Conservation (phyloP, 2,329 filamentous ascomycete genomes). For the Epichloe scottii region DNA sequence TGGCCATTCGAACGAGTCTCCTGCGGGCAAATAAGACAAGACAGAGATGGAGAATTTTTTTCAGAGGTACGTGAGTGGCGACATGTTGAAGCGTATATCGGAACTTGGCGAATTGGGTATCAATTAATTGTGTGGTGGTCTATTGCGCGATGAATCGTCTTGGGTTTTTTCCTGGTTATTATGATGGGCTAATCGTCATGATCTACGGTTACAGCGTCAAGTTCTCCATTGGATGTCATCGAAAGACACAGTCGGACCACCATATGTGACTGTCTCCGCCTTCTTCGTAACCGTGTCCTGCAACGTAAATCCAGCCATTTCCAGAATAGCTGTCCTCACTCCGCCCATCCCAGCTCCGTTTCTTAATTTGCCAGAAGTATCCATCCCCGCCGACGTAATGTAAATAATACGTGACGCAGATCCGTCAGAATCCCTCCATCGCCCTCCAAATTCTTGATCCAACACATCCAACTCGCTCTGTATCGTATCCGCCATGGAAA, state of each 20-base stretch:
- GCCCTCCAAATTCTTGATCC: constrained; percentile 10
- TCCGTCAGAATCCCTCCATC: constrained; percentile 18
- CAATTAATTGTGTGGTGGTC: background rate
- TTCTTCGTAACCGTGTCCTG: constrained; percentile 20
- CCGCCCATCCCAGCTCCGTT: constrained; percentile 27
- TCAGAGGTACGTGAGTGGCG: too few relatives aligned
- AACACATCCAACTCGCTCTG: constrained; percentile 15
- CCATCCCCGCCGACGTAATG: constrained; percentile 26
- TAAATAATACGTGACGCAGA: constrained; percentile 19
- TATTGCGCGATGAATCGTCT: background rate
- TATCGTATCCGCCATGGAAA: constrained; percentile 14
- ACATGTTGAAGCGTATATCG: background rate
- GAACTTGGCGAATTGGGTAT: background rate
- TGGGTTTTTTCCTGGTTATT: too few relatives aligned
- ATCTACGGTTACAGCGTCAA: constrained; percentile 3
- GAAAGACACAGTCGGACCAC: constrained; percentile 25
- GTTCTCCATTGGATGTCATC: constrained; percentile 25
- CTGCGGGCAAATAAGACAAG: constrained; percentile 3
- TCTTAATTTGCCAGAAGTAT: constrained; percentile 16
- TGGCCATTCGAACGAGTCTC: constrained; percentile 15
- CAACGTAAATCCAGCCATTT: constrained; percentile 26
- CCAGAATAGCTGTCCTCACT: constrained; percentile 25
- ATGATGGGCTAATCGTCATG: too few relatives aligned
- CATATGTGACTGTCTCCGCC: constrained; percentile 23
- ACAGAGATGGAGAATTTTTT: background rate